Evolutionary conservation across 2,329 filamentous ascomycete species (phyloP).

Genomic region (Xylaria polymorpha): DNA sequence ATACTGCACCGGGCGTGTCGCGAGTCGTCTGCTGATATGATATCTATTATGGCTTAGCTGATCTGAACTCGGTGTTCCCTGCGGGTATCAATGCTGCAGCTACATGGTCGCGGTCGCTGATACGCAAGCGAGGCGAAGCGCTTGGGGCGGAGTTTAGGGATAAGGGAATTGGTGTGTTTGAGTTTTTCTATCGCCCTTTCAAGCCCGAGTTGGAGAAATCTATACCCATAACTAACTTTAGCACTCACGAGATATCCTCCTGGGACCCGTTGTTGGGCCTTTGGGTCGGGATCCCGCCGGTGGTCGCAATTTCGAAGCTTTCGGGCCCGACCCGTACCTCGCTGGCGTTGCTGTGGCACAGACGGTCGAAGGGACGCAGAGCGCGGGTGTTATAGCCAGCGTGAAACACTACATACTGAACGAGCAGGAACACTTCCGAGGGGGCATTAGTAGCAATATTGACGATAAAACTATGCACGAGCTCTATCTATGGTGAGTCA

Average conservation of each 20-base stretch:
- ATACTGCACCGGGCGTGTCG: background rate
- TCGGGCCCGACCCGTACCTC: slow-evolving; percentile 78
- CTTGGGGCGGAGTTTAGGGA: slow-evolving; percentile 78
- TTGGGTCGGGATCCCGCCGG: slow-evolving; percentile 74
- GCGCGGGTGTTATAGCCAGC: slow-evolving; percentile 80
- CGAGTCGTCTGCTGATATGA: slow-evolving; percentile 1
- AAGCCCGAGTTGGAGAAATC: background rate
- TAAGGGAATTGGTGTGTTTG: slow-evolving; percentile 69
- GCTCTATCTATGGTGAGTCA: slow-evolving; percentile 70
- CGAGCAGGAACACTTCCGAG: slow-evolving; percentile 64
- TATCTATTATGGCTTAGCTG: slow-evolving; percentile 51
- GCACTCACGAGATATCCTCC: slow-evolving; percentile 65
- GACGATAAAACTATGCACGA: slow-evolving; percentile 81
- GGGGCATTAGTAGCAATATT: slow-evolving; percentile 61
- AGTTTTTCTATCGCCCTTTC: background rate
- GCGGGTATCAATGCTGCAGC: slow-evolving; percentile 78
- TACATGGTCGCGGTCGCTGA: slow-evolving; percentile 76
- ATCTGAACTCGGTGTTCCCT: slow-evolving; percentile 76
- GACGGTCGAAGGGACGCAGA: slow-evolving; percentile 81
- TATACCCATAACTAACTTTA: background rate
- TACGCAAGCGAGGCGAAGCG: slow-evolving; percentile 73
- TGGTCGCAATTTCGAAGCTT: slow-evolving; percentile 77
- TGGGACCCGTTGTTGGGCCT: slow-evolving; percentile 71
- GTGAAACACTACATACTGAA: slow-evolving; percentile 78
- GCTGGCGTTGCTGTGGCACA: slow-evolving; percentile 77